These are phyloP conservation scores for Cladosporium sp. DNA, from an alignment of 2,329 filamentous ascomycete genomes.

Conservation along the genomic window DNA sequence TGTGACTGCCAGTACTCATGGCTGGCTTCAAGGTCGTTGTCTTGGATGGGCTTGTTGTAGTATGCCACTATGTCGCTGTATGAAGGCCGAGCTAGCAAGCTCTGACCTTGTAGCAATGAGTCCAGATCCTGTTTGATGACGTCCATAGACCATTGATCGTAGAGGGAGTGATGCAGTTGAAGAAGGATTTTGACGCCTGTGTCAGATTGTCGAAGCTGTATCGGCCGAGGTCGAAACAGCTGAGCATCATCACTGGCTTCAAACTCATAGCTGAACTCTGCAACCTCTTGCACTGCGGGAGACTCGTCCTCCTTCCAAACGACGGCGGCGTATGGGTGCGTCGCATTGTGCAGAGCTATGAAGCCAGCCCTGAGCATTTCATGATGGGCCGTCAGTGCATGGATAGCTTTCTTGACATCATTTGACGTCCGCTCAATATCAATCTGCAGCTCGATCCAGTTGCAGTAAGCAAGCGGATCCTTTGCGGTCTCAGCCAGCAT, in stretches of 20 bases:
- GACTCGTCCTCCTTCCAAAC: slow-evolving; percentile 49
- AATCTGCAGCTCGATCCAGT: slow-evolving; percentile 64
- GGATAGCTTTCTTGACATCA: slow-evolving; percentile 39
- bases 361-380: slow-evolving; percentile 72
- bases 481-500: slow-evolving; percentile 72
- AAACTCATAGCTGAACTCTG: slow-evolving; percentile 16
- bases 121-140: slow-evolving; percentile 67
- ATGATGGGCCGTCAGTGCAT: slow-evolving; percentile 48
- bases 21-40: background rate
- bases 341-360: slow-evolving; percentile 38
- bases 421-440: slow-evolving; percentile 19
- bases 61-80: slow-evolving; percentile 56
- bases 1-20: slow-evolving; percentile 64
- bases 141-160: slow-evolving; percentile 83
- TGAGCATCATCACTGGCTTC: slow-evolving; percentile 9
- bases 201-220: slow-evolving; percentile 46
- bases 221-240: slow-evolving; percentile 46
- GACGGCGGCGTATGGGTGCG: slow-evolving; percentile 54
- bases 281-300: background rate
- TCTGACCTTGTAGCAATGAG: slow-evolving; percentile 38
- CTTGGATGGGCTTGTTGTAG: slow-evolving; percentile 26
- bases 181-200: slow-evolving; percentile 37
- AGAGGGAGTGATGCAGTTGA: slow-evolving; percentile 73
- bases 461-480: slow-evolving; percentile 63
- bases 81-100: slow-evolving; percentile 42